A percentile compares a stretch with the other conserved stretches of the same genome.
These are phyloP conservation scores for Lumnitzera littorea DNA, from an alignment of 345 rosid species.

Conservation along the genomic window DNA sequence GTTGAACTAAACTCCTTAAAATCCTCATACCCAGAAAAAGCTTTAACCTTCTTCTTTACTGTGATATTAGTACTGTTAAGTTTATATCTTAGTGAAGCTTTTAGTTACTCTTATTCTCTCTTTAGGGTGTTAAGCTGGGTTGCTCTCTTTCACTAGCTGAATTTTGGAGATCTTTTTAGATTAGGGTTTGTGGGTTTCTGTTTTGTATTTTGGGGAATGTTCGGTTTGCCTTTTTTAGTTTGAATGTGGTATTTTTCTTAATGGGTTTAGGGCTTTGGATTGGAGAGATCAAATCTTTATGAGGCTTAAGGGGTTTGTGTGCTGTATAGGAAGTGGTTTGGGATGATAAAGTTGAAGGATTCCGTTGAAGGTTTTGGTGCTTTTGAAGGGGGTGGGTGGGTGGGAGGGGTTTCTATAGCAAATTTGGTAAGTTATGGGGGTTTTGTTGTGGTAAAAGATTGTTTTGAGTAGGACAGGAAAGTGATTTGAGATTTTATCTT, in stretches of 20 bases:
- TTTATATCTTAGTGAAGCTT: too few species aligned
- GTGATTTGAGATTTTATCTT: background rate
- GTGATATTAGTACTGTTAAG: too few species aligned
- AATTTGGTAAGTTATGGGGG: conserved; percentile 9
- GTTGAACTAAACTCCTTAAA: conserved; percentile 7
- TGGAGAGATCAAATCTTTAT: conserved; percentile 16
- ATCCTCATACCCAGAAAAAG: conserved; percentile 2
- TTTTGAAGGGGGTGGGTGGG: background rate
- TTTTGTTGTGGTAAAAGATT: background rate
- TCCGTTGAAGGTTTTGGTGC: background rate
- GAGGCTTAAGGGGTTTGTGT: conserved; percentile 19
- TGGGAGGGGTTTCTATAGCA: background rate
- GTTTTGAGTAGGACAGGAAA: background rate
- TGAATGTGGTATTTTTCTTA: background rate
- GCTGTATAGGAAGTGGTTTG: conserved; percentile 18
- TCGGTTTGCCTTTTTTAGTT: background rate
- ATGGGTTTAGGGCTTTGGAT: conserved; percentile 2
- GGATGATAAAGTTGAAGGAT: conserved; percentile 11
- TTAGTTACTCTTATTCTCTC: too few species aligned
- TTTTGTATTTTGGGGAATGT: conserved; percentile 3
- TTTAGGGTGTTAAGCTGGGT: too few species aligned
- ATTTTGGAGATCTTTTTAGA: too few species aligned
- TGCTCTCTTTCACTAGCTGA: too few species aligned
- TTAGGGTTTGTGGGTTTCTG: background rate
- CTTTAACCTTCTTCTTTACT: too few species aligned